These are phyloP conservation scores for Parasitella parasitica DNA, from an alignment of 371 early-diverging fungal genomes.

Conservation along the genomic window DNA sequence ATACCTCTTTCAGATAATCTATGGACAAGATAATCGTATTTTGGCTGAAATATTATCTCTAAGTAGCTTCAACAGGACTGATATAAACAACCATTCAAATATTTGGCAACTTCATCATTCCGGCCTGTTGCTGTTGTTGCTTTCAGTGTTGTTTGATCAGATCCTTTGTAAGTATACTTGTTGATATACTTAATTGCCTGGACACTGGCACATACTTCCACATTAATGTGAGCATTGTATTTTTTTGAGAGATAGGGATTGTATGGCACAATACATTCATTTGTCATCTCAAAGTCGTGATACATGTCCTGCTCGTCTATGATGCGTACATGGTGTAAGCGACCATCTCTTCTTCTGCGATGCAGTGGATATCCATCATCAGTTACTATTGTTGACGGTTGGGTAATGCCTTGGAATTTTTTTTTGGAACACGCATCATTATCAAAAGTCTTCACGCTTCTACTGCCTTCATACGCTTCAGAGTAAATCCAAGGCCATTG, in stretches of 20 bases:
- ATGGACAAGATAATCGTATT: too few species aligned
- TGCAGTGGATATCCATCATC: slow-evolving; percentile 6
- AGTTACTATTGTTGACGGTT: not conserved
- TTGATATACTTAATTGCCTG: slow-evolving; percentile 37
- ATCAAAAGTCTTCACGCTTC: too few species aligned
- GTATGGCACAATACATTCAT: slow-evolving; percentile 34
- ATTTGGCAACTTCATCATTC: slow-evolving; percentile 3
- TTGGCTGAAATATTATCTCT: too few species aligned
- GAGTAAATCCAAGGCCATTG: too few species aligned
- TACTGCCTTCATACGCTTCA: too few species aligned
- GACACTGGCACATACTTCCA: slow-evolving; percentile 32
- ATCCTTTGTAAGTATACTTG: slow-evolving; percentile 42
- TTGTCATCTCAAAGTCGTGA: slow-evolving; percentile 13
- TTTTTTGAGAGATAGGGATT: slow-evolving; percentile 33
- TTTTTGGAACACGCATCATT: not conserved
- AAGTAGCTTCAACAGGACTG: too few species aligned
- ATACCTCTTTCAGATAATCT: too few species aligned
- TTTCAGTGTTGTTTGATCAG: slow-evolving; percentile 9
- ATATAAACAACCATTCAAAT: slow-evolving; percentile 6
- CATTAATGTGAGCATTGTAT: slow-evolving; percentile 44
- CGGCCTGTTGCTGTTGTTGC: not conserved
- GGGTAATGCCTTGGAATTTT: not conserved
- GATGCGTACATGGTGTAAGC: not conserved
- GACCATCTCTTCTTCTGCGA: not conserved
- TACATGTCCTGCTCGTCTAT: not conserved